Evolutionary conservation across 176 grass and related monocot genomes (phyloP).

Genomic region (Oryza glaberrima): DNA sequence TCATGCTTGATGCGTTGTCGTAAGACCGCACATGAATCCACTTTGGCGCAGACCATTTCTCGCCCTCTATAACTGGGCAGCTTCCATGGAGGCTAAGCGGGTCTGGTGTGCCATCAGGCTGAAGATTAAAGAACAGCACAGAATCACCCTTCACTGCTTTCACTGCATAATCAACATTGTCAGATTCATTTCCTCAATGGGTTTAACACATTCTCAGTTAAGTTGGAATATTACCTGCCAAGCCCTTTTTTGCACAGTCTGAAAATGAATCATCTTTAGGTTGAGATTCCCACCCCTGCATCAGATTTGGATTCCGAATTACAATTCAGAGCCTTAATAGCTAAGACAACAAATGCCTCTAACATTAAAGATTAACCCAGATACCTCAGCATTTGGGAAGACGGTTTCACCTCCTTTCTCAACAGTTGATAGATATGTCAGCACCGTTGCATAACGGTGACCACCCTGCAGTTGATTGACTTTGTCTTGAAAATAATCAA

Average conservation of each 20-base stretch:
- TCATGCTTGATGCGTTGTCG: conserved; percentile 24
- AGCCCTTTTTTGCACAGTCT: conserved; percentile 7
- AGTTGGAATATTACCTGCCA: background rate
- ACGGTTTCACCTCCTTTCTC: conserved; percentile 61
- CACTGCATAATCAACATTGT: conserved; percentile 9
- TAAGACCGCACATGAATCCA: conserved; percentile 61
- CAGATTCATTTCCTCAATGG: conserved; percentile 2
- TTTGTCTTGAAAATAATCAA: conserved; percentile 67
- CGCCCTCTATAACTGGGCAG: conserved; percentile 56
- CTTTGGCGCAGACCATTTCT: conserved; percentile 65
- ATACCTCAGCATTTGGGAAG: conserved; percentile 63
- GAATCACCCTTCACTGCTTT: conserved; percentile 52
- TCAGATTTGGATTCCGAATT: background rate
- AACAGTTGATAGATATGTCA: conserved; percentile 70
- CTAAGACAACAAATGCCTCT: background rate
- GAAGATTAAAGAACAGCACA: conserved; percentile 59
- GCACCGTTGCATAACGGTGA: conserved; percentile 64
- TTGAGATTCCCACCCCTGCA: background rate
- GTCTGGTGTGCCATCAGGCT: conserved; percentile 41
- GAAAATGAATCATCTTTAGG: background rate
- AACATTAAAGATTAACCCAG: background rate
- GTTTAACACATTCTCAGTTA: background rate
- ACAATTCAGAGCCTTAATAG: background rate
- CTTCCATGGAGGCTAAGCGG: conserved; percentile 48
- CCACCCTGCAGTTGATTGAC: conserved; percentile 50